Evolutionary conservation across 139 green algal genomes (phyloP).

Genomic region (Chlamydomonas urium): DNA sequence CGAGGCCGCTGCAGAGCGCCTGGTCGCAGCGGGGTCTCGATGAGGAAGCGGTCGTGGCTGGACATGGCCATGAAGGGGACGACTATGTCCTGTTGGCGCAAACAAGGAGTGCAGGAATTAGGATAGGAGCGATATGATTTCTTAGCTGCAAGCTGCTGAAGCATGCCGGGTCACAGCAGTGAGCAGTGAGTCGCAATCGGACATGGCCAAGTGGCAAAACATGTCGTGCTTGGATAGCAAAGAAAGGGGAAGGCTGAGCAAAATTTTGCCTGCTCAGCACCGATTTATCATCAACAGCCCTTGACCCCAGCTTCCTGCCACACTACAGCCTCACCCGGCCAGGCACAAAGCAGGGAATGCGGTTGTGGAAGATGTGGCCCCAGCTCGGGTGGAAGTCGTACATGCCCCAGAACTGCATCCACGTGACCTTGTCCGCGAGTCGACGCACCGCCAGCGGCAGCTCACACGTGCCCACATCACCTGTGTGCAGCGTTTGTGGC

Average conservation of each 20-base stretch:
- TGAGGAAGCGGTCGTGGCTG: slow-evolving; percentile 41
- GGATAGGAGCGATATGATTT: too few species aligned
- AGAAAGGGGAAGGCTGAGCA: too few species aligned
- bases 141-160: too few species aligned
- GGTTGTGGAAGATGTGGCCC: slow-evolving; percentile 41
- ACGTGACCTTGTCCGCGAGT: slow-evolving; percentile 31
- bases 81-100: slow-evolving; percentile 45
- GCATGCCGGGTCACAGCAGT: too few species aligned
- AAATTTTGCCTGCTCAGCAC: too few species aligned
- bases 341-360: slow-evolving; percentile 33
- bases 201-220: too few species aligned
- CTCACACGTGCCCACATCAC: slow-evolving; percentile 44
- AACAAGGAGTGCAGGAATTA: too few species aligned
- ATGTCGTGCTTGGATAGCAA: too few species aligned
- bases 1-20: slow-evolving; percentile 21
- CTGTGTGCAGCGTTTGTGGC: slow-evolving; percentile 9
- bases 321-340: slow-evolving; percentile 25
- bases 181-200: too few species aligned
- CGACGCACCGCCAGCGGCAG: slow-evolving; percentile 29
- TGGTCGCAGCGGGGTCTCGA: slow-evolving; percentile 41
- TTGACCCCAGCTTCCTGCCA: background rate
- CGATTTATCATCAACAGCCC: too few species aligned
- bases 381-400: slow-evolving; percentile 44
- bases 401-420: slow-evolving; percentile 50
- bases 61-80: slow-evolving; percentile 51